Percentiles rank a stretch among this genome's conserved stretches.
Conservation (phyloP, 2,329 filamentous ascomycete species). For the Thelonectria discophora region DNA sequence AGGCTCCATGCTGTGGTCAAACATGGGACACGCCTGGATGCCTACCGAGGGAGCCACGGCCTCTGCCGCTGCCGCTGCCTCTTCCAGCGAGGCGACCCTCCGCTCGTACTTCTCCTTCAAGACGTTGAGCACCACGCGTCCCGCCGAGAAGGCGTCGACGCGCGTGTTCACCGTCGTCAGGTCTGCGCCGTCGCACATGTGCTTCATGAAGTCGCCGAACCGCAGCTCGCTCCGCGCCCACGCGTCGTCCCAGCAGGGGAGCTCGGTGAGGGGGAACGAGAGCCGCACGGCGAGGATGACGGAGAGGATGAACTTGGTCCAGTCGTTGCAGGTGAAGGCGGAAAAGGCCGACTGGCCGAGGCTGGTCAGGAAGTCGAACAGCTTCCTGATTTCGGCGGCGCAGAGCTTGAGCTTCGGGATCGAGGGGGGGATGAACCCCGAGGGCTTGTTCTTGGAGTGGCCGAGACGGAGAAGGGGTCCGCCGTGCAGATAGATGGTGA, state of each 20-base stretch:
- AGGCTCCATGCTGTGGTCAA: constrained; percentile 59
- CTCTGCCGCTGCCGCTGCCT: neutral
- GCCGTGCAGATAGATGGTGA: constrained; percentile 52
- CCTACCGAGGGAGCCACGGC: constrained; percentile 4
- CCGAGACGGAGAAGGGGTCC: constrained; percentile 47
- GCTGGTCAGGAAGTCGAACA: constrained; percentile 47
- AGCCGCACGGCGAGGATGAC: constrained; percentile 57
- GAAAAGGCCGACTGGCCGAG: constrained; percentile 46
- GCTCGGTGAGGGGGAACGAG: constrained; percentile 54
- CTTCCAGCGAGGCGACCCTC: constrained; percentile 45
- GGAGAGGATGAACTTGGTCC: constrained; percentile 52
- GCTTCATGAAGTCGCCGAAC: constrained; percentile 51
- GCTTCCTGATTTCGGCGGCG: constrained; percentile 39
- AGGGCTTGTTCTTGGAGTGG: constrained; percentile 12
- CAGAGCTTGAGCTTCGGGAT: constrained; percentile 36
- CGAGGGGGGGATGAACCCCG: constrained; percentile 28
- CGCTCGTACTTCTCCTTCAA: constrained; percentile 57
- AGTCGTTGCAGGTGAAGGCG: constrained; percentile 54
- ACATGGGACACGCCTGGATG: constrained; percentile 57
- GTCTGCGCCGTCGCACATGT: constrained; percentile 44
- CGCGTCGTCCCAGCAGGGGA: constrained; percentile 48
- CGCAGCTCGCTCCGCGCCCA: constrained; percentile 52
- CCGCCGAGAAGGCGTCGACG: constrained; percentile 56
- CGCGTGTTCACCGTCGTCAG: constrained; percentile 40
- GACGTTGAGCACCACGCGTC: constrained; percentile 56